A percentile compares a stretch with the other conserved stretches of the same genome.
Conservation (phyloP, 2,329 filamentous ascomycete genomes). For the Alternaria tenuissima region DNA sequence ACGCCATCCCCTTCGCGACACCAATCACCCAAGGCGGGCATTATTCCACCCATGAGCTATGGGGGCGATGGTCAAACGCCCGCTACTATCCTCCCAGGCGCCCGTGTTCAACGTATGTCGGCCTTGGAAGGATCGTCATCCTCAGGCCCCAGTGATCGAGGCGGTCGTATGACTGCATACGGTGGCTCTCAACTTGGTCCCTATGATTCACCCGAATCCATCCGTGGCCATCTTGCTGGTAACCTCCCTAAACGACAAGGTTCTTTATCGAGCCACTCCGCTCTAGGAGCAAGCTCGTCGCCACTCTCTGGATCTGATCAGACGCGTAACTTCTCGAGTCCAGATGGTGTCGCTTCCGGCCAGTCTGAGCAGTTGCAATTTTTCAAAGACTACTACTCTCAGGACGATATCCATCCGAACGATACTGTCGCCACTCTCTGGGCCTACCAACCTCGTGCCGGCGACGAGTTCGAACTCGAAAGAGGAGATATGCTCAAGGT, state of each 20-base stretch:
- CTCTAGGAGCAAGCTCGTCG: constrained; percentile 73
- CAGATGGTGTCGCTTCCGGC: constrained; percentile 81
- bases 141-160: constrained; percentile 50
- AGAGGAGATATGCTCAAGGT: constrained; percentile 98
- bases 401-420: constrained; percentile 91
- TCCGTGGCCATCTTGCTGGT: constrained; percentile 52
- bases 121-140: constrained; percentile 80
- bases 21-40: constrained; percentile 28
- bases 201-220: constrained; percentile 73
- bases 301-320: constrained; percentile 63
- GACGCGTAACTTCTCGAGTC: constrained; percentile 79
- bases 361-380: constrained; percentile 95
- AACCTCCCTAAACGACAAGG: constrained; percentile 74
- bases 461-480: constrained; percentile 91
- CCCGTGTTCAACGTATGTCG: constrained; percentile 94
- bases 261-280: constrained; percentile 88
- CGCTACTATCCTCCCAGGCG: constrained; percentile 74
- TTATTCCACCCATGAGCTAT: constrained; percentile 54
- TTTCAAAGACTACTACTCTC: constrained; percentile 99
- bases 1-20: constrained; percentile 76
- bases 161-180: constrained; percentile 33
- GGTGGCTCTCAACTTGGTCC: constrained; percentile 34
- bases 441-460: constrained; percentile 94
- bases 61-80: constrained; percentile 50
- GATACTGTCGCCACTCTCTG: constrained; percentile 91